Evolutionary conservation across 805 yeast genomes (phyloP).

Genomic region (Starmerella stigmatis): DNA sequence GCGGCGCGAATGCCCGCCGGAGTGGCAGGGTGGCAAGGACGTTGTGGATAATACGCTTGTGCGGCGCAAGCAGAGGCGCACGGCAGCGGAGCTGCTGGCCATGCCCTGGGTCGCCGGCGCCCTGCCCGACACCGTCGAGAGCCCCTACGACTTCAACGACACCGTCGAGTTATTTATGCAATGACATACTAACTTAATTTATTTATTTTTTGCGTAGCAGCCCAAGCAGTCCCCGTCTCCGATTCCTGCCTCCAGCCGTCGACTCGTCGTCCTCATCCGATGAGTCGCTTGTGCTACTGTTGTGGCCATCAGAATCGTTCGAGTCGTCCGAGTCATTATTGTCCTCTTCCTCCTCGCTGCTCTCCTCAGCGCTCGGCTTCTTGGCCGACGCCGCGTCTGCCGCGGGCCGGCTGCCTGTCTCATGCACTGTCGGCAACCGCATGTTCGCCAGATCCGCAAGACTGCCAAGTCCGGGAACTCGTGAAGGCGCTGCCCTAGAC

Average conservation of each 20-base stretch:
- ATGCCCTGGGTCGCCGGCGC: conserved; percentile 32
- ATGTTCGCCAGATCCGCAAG: conserved; percentile 1
- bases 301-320: conserved; percentile 2
- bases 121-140: conserved; percentile 9
- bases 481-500: too few relatives aligned
- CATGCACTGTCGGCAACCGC: conserved; percentile 1
- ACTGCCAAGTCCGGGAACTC: conserved; percentile 4
- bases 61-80: conserved; percentile 39
- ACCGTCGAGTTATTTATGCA: conserved; percentile 15
- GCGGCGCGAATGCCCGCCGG: conserved; percentile 34
- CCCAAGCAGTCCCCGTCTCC: conserved; percentile 4
- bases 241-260: background rate
- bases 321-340: conserved; percentile 1
- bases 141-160: conserved; percentile 8
- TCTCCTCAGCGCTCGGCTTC: background rate
- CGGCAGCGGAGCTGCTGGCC: conserved; percentile 30
- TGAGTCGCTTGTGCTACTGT: conserved; percentile 8
- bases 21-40: conserved; percentile 40
- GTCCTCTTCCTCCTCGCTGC: conserved; percentile 13
- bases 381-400: background rate
- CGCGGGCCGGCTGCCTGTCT: background rate
- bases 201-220: background rate
- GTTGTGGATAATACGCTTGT: conserved; percentile 44
- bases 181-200: background rate
- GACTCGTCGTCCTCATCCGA: conserved; percentile 1